Conservation (phyloP, 148 eudicot species). For the Heliamphora exappendiculata region DNA sequence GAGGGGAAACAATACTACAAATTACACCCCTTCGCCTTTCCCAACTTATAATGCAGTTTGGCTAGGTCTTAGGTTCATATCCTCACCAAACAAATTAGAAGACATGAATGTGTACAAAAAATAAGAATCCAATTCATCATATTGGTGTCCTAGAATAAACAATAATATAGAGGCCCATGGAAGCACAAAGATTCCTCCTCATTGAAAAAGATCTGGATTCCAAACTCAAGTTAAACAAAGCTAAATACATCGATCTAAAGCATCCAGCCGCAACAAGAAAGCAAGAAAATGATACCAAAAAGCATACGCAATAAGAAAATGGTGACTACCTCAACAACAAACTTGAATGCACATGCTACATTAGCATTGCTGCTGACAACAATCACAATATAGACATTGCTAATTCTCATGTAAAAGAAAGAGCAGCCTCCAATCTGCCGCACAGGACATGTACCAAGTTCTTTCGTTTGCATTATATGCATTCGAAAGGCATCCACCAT, state of each 20-base stretch:
- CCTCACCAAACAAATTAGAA: not conserved
- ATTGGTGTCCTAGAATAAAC: not conserved
- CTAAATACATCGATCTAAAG: not conserved
- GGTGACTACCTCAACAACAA: conserved; percentile 81
- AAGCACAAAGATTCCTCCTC: conserved; percentile 3
- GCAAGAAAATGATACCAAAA: too few species aligned
- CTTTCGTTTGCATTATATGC: conserved; percentile 99
- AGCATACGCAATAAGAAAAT: conserved; percentile 10
- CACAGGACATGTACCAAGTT: conserved; percentile 96
- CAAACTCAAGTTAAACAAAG: not conserved
- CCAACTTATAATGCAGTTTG: not conserved
- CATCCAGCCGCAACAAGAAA: too few species aligned
- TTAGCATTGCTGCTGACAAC: conserved; percentile 99
- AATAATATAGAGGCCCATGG: not conserved
- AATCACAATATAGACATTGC: conserved; percentile 97
- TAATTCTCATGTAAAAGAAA: conserved; percentile 93
- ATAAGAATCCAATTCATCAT: not conserved
- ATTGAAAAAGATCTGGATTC: not conserved
- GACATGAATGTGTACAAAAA: not conserved
- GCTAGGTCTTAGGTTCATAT: not conserved
- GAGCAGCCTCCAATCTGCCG: conserved; percentile 99
- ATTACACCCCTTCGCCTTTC: not conserved
- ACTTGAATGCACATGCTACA: conserved; percentile 98
- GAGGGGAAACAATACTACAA: not conserved
- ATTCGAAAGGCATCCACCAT: conserved; percentile 99